Evolutionary conservation across 2,329 filamentous ascomycete genomes (phyloP).

Genomic region (Colletotrichum liriopes): DNA sequence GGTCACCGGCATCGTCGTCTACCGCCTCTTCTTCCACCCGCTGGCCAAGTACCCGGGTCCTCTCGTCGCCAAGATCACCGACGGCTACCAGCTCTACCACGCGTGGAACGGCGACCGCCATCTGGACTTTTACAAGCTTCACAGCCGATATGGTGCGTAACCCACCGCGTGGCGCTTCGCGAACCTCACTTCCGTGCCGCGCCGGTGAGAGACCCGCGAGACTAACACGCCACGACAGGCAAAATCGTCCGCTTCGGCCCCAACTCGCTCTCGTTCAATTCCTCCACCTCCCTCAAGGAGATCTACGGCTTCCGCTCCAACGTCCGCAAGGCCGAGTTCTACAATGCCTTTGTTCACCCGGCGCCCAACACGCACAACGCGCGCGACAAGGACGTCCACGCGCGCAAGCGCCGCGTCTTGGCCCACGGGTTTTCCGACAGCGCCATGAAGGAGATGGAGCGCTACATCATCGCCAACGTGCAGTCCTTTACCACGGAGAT

Average conservation of each 20-base stretch:
- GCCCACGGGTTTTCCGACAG: slow-evolving; percentile 80
- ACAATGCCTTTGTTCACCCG: slow-evolving; percentile 80
- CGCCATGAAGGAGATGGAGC: slow-evolving; percentile 78
- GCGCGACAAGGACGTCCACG: slow-evolving; percentile 78
- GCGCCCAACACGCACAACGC: slow-evolving; percentile 81
- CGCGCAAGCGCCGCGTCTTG: slow-evolving; percentile 79
- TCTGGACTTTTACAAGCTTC: slow-evolving; percentile 79
- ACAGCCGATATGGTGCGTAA: slow-evolving; percentile 77
- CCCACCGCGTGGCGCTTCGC: slow-evolving; percentile 33
- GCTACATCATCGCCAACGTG: slow-evolving; percentile 76
- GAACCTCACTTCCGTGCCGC: neutral
- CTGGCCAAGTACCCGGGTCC: slow-evolving; percentile 77
- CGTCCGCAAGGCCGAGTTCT: slow-evolving; percentile 79
- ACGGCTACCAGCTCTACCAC: slow-evolving; percentile 79
- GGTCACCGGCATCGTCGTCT: slow-evolving; percentile 62
- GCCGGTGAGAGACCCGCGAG: neutral
- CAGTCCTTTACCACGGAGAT: slow-evolving; percentile 76
- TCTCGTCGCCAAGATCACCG: slow-evolving; percentile 74
- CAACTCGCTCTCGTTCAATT: slow-evolving; percentile 85
- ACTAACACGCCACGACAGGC: slow-evolving; percentile 55
- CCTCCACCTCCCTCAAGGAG: slow-evolving; percentile 75
- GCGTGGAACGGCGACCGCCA: slow-evolving; percentile 83
- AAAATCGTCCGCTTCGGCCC: slow-evolving; percentile 84
- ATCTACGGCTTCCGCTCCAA: slow-evolving; percentile 77
- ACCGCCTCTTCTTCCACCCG: slow-evolving; percentile 76